Evolutionary conservation across 139 green algal genomes (phyloP), one percentile per base, ranked within the genome.

Genomic region (Chlamydomonas incerta): DNA sequence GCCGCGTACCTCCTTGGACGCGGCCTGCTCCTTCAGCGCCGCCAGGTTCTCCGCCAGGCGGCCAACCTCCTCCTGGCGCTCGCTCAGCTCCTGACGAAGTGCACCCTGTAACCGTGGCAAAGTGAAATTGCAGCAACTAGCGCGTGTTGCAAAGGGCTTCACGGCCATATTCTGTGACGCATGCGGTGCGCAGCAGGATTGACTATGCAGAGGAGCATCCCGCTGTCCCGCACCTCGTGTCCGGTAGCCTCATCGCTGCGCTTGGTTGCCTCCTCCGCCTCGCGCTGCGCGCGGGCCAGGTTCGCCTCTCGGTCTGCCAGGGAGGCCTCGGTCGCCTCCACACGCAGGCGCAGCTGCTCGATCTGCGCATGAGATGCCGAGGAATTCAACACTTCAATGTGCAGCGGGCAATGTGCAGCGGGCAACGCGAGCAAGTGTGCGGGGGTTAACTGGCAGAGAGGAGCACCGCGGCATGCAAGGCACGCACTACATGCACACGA

Each of bases 1-100:
- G 21, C n/a, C 15, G 57, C 20, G 57, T n/a, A 82, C 75, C 75
- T 72, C 60, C 37, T 46, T 72, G 6, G 35, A 18, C 37, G 65
- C 62, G 28, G 60, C 60, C 75, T n/a, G 31, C 9, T 41, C 75
- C 5, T 28, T 37, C 35, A 71, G 52, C 5, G 60, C 60, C 31
- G 26, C 21, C n/a, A 83, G 63, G 41, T 83, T 63, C 63, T 52
- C 77, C 34, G 21, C 46, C n/a, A 83, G 37, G 9, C 63, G 41
- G 29, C n/a, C 29, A 8, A 14, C 63, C n/a, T 83, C 77, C 3
- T n/a, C 63, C 17, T 31, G 28, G 13, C 77, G 77, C 4, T 21
- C 15, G 17, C 41, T 47, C 31, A 83, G n/a, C 60, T 83, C 63
- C 41, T 83, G 63, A 3, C 77, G 77, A 18, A 83, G 15, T 1